Evolutionary conservation across 208 protist genomes (phyloP).

Genomic region (Trypanosoma caninum): DNA sequence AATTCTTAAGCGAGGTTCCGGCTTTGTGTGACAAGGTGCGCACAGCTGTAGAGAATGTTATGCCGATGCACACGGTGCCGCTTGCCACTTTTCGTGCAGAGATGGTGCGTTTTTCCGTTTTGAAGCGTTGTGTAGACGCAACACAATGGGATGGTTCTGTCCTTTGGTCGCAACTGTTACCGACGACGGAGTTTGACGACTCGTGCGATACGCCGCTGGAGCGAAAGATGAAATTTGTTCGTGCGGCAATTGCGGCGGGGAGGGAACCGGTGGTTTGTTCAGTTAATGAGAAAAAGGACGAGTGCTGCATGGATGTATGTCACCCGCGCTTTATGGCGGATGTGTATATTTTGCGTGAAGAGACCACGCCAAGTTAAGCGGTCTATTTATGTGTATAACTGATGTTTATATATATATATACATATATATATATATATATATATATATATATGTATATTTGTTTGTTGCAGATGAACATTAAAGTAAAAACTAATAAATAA

Average conservation of each 20-base stretch:
- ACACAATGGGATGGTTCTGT: slow-evolving; percentile 24
- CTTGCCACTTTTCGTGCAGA: slow-evolving; percentile 15
- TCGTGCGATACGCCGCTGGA: background rate
- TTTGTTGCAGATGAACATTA: background rate
- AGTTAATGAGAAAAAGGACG: background rate
- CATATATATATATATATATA: slow-evolving; percentile 6
- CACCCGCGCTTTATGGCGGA: slow-evolving; percentile 25
- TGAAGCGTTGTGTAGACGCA: slow-evolving; percentile 13
- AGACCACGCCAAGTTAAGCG: background rate
- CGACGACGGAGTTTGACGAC: background rate
- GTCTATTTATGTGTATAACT: too few species aligned
- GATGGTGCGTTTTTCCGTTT: slow-evolving; percentile 7
- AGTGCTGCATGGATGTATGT: slow-evolving; percentile 18
- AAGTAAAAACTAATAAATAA: background rate
- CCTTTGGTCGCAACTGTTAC: slow-evolving; percentile 5
- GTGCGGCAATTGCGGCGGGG: slow-evolving; percentile 7
- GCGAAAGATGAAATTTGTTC: slow-evolving; percentile 8
- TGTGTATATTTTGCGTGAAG: background rate
- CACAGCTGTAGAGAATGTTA: slow-evolving; percentile 9
- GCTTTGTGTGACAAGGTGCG: slow-evolving; percentile 6
- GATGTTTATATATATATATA: background rate
- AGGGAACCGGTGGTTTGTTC: background rate
- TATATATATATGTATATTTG: background rate
- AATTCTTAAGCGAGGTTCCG: slow-evolving; percentile 1
- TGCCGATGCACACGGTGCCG: slow-evolving; percentile 27